Evolutionary conservation across 2,329 filamentous ascomycete genomes (phyloP), one percentile per base, ranked within the genome.

Genomic region (Meredithiella fracta): DNA sequence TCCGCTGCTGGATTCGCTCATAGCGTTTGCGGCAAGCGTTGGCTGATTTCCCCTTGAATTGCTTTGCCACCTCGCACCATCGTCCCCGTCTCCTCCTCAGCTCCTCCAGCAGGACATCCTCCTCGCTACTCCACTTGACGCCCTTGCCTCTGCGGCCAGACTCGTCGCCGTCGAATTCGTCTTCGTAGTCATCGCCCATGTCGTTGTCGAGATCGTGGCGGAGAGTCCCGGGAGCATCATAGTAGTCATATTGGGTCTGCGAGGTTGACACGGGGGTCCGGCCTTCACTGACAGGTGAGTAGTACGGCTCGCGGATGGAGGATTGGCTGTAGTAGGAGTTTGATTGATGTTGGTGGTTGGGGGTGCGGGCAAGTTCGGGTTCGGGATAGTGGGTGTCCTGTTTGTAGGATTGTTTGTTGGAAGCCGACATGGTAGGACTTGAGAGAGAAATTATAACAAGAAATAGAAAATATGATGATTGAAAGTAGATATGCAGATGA

Each of bases 1-100:
- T 76, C 61, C 83, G 80, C 69, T 91, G 85, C 74, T 91, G 82
- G 61, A 94, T 71, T 42, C 88, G 77, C 69, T 94, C 88, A 64
- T 94, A 87, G 56, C 88, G 80, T 71, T 94, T 94, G 61, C 88
- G 85, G 69, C 88, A 94, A 17, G 89, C 89, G 66, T 92, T 92
- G 58, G 83, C 72, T 7, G 79, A 80, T 72, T 94, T 94, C 66
- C 70, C 74, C 1, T 83, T 84, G 66, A 94, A 94, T 68, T 87
- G 20, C 53, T 58, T 58, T 15, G 57, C 40, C 15, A 58, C 34
- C 42, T 58, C 57, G 47, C 49, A 53, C 57, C 57, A 58, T 22
- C 57, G 49, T 17, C 42, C 50, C n/a, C 57, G 57, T 37, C 57
- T 54, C 31, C 57, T 52, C 37, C 57, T 31, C 9, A 56, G 50